Evolutionary conservation across 805 yeast species (phyloP), one percentile per base, ranked within the genome.

Genomic region (Candida boleticola): DNA sequence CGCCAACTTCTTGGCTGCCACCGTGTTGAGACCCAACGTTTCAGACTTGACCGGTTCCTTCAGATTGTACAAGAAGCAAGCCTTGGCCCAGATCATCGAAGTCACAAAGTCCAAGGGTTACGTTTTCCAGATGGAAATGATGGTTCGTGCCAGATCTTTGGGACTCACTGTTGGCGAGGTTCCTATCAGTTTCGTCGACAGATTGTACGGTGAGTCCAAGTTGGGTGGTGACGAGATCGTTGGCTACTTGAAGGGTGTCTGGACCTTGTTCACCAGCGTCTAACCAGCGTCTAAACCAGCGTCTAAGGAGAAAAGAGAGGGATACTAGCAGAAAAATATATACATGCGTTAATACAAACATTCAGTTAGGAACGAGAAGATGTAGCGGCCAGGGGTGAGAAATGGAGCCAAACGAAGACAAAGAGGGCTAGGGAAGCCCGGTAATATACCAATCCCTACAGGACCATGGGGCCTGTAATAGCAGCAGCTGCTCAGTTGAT

Each of bases 101-200:
- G 84, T 73, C 44, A 83, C 90, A 37, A 73, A 77, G 57, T 79
- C 86, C 29, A 84, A 85, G 66, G 92, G 92, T 39, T 84, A 85
- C 54, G 92, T 85, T 32, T 84, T 84, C 78, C 92, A 84, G 67
- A 84, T 84, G 92, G 92, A 84, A 65, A 83, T 84, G 89, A 82
- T 84, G 79, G 92, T 84, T 19, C 77, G 92, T 51, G 92, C 92
- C 31, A 75, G 86, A 58, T 71, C 82, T n/a, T 65, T 82, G 59
- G 83, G 83, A n/a, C 82, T 75, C 65, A 71, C 78, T 14, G 82
- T 84, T 51, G 90, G 85, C 23, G 92, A 84, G 60, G 89, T 83
- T 25, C 90, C 90, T 37, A 84, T 84, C 52, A 76, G 80, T 47
- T 84, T 85, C 55, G 92, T 84, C 31, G 92, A 84, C 64, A 75